Evolutionary conservation across 306 rosid species (phyloP).

Genomic region (Cercis canadensis): DNA sequence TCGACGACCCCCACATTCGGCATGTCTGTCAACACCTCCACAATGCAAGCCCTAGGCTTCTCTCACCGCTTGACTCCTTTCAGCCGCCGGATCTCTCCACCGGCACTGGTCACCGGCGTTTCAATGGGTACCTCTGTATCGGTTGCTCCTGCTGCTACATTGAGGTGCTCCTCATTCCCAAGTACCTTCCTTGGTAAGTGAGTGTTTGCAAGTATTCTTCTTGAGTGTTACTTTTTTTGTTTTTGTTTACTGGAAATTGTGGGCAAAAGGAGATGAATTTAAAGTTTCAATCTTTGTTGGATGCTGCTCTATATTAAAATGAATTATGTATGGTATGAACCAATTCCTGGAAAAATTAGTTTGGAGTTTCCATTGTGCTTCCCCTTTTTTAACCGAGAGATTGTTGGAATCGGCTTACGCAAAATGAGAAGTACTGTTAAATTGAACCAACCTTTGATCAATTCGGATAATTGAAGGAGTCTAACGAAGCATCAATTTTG

Average conservation of each 20-base stretch:
- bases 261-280: not conserved
- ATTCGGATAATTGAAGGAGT: conserved; percentile 9
- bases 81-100: conserved; percentile 36
- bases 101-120: conserved; percentile 35
- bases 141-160: conserved; percentile 14
- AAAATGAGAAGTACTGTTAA: not conserved
- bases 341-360: not conserved
- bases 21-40: not conserved
- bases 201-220: not conserved
- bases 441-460: not conserved
- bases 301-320: not conserved
- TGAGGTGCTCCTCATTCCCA: conserved; percentile 48
- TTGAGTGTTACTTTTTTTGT: not conserved
- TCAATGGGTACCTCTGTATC: conserved; percentile 32
- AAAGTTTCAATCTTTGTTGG: conserved; percentile 30
- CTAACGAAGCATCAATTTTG: not conserved
- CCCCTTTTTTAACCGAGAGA: too few species aligned
- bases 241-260: not conserved
- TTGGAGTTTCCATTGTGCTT: not conserved
- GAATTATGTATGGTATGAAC: not conserved
- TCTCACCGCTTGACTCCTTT: conserved; percentile 35
- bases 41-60: conserved; percentile 41
- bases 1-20: not conserved
- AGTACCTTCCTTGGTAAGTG: conserved; percentile 38
- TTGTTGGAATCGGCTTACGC: not conserved